Evolutionary conservation across 1,284 basidiomycete genomes (phyloP), one percentile per base, ranked within the genome.

Genomic region (Uromyces viciae-fabae): DNA sequence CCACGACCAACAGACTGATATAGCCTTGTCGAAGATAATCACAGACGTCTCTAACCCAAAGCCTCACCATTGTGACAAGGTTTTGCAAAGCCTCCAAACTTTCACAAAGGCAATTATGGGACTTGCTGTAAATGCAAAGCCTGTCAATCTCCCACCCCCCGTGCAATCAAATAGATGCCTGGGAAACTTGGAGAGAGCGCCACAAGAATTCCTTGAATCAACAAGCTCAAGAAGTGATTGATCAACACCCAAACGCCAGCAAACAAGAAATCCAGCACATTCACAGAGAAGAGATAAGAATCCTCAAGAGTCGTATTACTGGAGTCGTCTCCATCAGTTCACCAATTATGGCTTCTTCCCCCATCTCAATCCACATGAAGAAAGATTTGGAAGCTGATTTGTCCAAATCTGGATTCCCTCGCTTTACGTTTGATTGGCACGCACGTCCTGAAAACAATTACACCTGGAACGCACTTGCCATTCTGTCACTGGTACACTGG

Each of bases 151-250:
- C 11, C 60, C 60, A n/a, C 2, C 36, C n/a, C 40, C 60, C 40
- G 60, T 64, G 40, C 17, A 31, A 1, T 2, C 60, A 38, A 38
- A 64, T 64, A 5, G 33, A 31, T 1, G 19, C 33, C 40, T 64
- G 60, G 60, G 60, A 64, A 14, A 64, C 60, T 38, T 64, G 60
- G 60, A 64, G 60, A 38, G 60, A 64, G 60, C 60, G 60, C 33
- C 60, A 22, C 31, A 64, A 64, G 60, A 38, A 64, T 15, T 31
- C 60, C n/a, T 64, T 64, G 36, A 38, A 38, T 38, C 14, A 64
- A n/a, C 60, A 38, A 33, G 36, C 40, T 15, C 17, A 38, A 38
- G 60, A 64, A 33, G 60, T 38, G n/a, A 64, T 38, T 19, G 22
- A 64, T 31, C 36, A 64, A 1, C 1, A 64, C 31, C 60, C 60